phyloP scores from a whole-genome alignment of 495 filamentous ascomycete species.

The Rostrohypoxylon terebratum region DNA sequence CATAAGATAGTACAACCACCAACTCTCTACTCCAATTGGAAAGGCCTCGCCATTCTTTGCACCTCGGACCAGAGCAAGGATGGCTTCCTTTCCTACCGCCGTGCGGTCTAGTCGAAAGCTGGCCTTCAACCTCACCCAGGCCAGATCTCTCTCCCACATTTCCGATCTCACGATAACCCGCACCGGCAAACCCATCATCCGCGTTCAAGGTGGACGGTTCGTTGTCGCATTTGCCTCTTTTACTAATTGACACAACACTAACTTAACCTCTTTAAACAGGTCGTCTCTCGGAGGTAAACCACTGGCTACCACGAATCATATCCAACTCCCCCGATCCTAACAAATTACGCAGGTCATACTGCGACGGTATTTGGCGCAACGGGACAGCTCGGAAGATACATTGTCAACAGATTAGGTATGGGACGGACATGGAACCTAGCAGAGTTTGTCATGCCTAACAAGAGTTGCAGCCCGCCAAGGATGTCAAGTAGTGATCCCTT shows the following conservation, averaged over 20 bases:
- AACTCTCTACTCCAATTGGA: conserved; percentile 45
- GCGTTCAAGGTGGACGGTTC: conserved; percentile 85
- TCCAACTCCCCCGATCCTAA: conserved; percentile 47
- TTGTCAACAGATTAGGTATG: conserved; percentile 94
- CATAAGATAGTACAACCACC: too few relatives aligned
- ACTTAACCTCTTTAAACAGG: conserved; percentile 56
- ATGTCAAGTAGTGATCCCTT: conserved; percentile 93
- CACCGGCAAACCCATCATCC: conserved; percentile 87
- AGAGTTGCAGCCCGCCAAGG: conserved; percentile 79
- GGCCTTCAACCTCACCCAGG: conserved; percentile 44
- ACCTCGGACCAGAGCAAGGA: conserved; percentile 51
- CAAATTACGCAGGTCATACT: conserved; percentile 76
- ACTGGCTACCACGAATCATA: conserved; percentile 39
- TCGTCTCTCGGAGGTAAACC: conserved; percentile 84
- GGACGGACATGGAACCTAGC: conserved; percentile 15
- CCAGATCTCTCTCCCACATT: conserved; percentile 67
- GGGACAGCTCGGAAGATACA: conserved; percentile 95
- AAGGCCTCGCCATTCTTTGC: conserved; percentile 53
- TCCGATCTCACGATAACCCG: conserved; percentile 86
- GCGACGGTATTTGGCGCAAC: conserved; percentile 98
- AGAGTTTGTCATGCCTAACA: conserved; percentile 19
- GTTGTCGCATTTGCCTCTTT: conserved; percentile 38
- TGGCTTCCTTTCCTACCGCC: conserved; percentile 62
- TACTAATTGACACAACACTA: conserved; percentile 38
- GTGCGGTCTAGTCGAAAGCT: conserved; percentile 58